Evolutionary conservation across 1,139 yeast genomes (phyloP), one percentile per base, ranked within the genome.

Genomic region (Ogataea hybrid): DNA sequence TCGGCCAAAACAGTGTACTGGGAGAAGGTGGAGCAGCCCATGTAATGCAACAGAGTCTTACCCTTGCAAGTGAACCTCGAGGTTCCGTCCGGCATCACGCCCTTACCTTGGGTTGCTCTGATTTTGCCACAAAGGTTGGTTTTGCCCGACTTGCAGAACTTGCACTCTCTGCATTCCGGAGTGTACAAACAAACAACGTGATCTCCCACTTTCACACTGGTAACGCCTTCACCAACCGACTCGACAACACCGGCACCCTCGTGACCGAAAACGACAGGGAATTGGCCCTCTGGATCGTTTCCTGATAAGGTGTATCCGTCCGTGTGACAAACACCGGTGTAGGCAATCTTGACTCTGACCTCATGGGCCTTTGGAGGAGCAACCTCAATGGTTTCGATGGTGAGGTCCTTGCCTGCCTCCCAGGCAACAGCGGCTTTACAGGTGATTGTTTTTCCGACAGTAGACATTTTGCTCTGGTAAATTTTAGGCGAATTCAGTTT

Each of bases 1-100:
- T 92, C 98, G 35, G 97, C 96, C 34, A 92, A 95, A 46, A 92
- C 98, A 12, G 98, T 92, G 68, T 92, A 92, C 71, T 92, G 95
- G 32, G 96, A 82, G 67, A 92, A 92, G 27, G 97, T 87, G 31
- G 97, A 90, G 67, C 95, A 85, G 41, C 98, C 98, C 98, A 92
- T 92, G 65, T 87, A 92, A 66, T 92, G 97, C 54, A 82, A 74
- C 48, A 92, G 67, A 37, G 81, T 78, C 70, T 90, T 76, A 54
- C 97, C 97, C 62, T 85, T 82, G 59, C 82, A 76, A 54, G 77
- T 79, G 73, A 92, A 89, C 66, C 98, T 81, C 34, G 84, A 67
- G 35, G 97, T 88, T 15, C 97, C 97, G 65, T 92, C 97, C 50
- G 98, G 97, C 94, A 86, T 82, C 44, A 85, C 80, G 62, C 95